Evolutionary conservation across 352 stramenopile genomes (phyloP), one percentile per base, ranked within the genome.

Genomic region (Phytophthora pistaciae): DNA sequence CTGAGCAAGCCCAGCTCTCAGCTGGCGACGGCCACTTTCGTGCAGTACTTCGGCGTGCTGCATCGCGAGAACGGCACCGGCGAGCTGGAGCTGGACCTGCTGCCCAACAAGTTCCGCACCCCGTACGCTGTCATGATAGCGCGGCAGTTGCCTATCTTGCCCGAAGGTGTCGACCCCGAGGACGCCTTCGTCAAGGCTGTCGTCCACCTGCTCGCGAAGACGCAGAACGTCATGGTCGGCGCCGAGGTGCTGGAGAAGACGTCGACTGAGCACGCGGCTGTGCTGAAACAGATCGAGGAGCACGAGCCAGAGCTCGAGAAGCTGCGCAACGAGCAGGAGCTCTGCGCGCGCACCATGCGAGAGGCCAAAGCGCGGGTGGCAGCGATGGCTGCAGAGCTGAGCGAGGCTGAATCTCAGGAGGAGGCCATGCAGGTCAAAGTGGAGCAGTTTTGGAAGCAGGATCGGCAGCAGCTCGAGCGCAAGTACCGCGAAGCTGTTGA

Each of bases 121-220:
- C 88, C 88, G 46, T 95, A 93, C 63, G 88, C 88, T 8, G 85
- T 95, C 29, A 92, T 95, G 85, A 84, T 94, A 27, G 88, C 88
- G 3, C 67, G 87, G 2, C 83, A 92, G 74, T 72, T 95, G 67
- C 88, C 88, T 3, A 82, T 68, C 18, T 61, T 95, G n/a, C 88
- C 88, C 0, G 84, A 93, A 33, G 87, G 85, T 20, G 88, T 95
- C 3, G 78, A 95, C 38, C 64, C 25, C 1, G 77, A 82, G 9
- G 87, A 94, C 57, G 54, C 78, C 18, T 95, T 95, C 61, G 88
- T 95, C 5, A 77, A 91, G 56, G 77, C 77, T 23, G 87, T 94
- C 31, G 77, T 93, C 14, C 81, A 81, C 14, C 79, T 94, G 66
- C 77, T 95, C 0, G 87, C 85, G 21, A 94, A 95, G 73, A 85